Conservation (phyloP, 2,329 filamentous ascomycete species). For the Apiospora malaysiana region DNA sequence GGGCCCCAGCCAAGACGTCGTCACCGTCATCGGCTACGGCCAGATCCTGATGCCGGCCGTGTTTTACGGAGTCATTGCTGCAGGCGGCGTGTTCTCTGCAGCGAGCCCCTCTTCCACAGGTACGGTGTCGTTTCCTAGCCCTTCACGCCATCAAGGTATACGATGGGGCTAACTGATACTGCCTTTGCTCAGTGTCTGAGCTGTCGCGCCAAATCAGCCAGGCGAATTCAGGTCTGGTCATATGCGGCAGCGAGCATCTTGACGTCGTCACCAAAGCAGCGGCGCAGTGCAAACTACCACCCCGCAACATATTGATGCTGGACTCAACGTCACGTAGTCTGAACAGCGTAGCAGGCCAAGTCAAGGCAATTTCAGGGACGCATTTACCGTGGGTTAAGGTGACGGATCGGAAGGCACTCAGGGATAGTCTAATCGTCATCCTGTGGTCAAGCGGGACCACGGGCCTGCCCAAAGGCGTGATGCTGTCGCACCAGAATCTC, state of each 20-base stretch:
- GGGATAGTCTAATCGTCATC: constrained; percentile 37
- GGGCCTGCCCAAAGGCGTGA: constrained; percentile 48
- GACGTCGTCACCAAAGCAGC: constrained; percentile 51
- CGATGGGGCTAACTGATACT: not conserved
- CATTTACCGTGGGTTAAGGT: constrained; percentile 6
- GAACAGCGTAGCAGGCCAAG: constrained; percentile 17
- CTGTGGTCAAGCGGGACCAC: constrained; percentile 52
- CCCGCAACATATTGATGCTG: constrained; percentile 20
- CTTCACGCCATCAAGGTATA: not conserved
- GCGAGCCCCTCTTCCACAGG: constrained; percentile 56
- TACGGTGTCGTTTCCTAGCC: not conserved
- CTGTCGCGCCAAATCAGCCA: constrained; percentile 53
- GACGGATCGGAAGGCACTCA: constrained; percentile 21
- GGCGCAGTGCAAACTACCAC: constrained; percentile 41
- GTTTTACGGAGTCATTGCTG: constrained; percentile 63
- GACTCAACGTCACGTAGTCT: constrained; percentile 23
- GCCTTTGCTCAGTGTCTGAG: constrained; percentile 43
- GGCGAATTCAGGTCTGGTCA: constrained; percentile 47
- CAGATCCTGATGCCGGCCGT: constrained; percentile 59
- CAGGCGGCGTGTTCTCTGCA: constrained; percentile 64
- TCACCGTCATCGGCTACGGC: constrained; percentile 62
- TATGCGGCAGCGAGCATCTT: constrained; percentile 48
- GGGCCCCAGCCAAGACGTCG: constrained; percentile 57
- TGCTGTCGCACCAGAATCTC: constrained; percentile 44
- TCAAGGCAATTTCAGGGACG: constrained; percentile 12